Evolutionary conservation across 106 monocot species (phyloP).

Genomic region (Dendrobium huoshanense): DNA sequence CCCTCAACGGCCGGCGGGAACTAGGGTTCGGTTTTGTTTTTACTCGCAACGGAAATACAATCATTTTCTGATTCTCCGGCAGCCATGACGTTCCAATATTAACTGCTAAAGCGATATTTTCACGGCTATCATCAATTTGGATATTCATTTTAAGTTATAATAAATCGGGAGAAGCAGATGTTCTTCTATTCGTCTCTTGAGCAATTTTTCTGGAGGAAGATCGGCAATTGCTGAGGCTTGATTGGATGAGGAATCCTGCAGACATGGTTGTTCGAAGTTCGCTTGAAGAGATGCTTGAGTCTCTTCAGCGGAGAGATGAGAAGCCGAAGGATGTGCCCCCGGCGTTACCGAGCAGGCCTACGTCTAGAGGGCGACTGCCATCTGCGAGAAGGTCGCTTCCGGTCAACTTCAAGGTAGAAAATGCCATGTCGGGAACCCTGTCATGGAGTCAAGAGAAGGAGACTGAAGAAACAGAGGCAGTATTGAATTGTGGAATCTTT

Average conservation of each 20-base stretch:
- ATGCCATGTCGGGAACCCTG: neutral
- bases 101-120: neutral
- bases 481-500: constrained; percentile 17
- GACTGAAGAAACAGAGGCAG: constrained; percentile 5
- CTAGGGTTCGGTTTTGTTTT: constrained; percentile 1
- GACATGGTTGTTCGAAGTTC: constrained; percentile 19
- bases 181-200: neutral
- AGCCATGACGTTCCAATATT: neutral
- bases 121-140: neutral
- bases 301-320: constrained; percentile 26
- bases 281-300: constrained; percentile 45
- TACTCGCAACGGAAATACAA: neutral
- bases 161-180: neutral
- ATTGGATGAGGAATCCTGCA: neutral
- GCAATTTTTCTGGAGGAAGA: constrained; percentile 2
- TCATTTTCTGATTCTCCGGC: neutral
- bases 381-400: constrained; percentile 28
- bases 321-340: constrained; percentile 40
- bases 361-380: constrained; percentile 26
- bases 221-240: neutral
- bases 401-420: constrained; percentile 13
- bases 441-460: neutral
- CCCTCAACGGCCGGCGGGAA: neutral
- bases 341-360: constrained; percentile 33
- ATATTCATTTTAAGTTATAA: neutral